Percentiles rank a stretch among this genome's conserved stretches.
Conservation (phyloP, 1,284 basidiomycete species). For the Pseudozyma flocculosa region DNA sequence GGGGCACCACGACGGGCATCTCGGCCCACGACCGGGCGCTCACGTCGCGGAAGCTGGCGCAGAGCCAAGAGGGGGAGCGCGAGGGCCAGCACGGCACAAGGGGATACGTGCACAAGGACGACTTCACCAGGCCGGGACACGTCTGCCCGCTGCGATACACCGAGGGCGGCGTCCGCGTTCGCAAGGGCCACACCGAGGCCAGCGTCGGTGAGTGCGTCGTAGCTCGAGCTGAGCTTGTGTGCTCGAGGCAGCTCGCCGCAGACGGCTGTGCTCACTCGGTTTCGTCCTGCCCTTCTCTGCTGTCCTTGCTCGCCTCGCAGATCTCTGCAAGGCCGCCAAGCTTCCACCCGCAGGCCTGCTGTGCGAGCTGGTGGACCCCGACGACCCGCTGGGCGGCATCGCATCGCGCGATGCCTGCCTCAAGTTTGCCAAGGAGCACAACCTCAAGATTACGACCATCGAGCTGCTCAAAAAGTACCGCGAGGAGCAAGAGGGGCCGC, state of each 20-base stretch:
- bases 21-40: constrained; percentile 91
- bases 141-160: constrained; percentile 88
- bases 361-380: constrained; percentile 93
- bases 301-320: constrained; percentile 58
- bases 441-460: constrained; percentile 89
- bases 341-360: constrained; percentile 80
- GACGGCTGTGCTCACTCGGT: too few relatives aligned
- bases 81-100: background rate
- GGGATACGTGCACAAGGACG: constrained; percentile 51
- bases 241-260: too few relatives aligned
- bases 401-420: constrained; percentile 91
- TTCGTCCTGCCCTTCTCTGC: too few relatives aligned
- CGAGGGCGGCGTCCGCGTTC: constrained; percentile 76
- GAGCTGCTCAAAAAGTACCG: constrained; percentile 65
- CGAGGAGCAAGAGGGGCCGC: constrained; percentile 36
- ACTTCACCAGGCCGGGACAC: constrained; percentile 92
- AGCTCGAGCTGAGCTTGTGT: background rate
- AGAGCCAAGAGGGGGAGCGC: constrained; percentile 45
- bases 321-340: constrained; percentile 78
- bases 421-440: constrained; percentile 86
- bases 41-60: constrained; percentile 77
- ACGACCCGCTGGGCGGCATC: constrained; percentile 83
- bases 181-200: constrained; percentile 92
- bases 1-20: constrained; percentile 94
- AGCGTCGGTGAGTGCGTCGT: constrained; percentile 65